Percentiles rank a stretch among this genome's conserved stretches.
Conservation (phyloP, 2,329 filamentous ascomycete species). For the Orbilia oligospora region DNA sequence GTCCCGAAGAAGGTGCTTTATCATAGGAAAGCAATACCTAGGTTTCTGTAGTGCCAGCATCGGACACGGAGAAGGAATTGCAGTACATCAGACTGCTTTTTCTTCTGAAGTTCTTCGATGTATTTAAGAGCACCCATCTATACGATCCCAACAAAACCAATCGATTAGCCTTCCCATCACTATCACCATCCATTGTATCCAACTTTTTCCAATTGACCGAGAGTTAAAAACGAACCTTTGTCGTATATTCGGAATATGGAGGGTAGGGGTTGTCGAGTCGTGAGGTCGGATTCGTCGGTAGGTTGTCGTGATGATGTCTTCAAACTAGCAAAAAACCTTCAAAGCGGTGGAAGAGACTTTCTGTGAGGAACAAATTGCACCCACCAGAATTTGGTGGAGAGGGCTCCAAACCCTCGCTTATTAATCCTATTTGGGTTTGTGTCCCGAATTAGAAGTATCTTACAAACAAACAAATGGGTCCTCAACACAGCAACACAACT, state of each 20-base stretch:
- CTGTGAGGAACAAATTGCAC: slow-evolving; percentile 37
- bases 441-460: neutral
- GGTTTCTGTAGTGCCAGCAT: slow-evolving; percentile 85
- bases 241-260: slow-evolving; percentile 52
- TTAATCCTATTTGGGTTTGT: slow-evolving; percentile 22
- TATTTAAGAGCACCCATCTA: slow-evolving; percentile 99
- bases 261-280: slow-evolving; percentile 41
- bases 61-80: slow-evolving; percentile 99
- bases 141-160: slow-evolving; percentile 24
- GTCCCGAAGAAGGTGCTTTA: slow-evolving; percentile 64
- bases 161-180: slow-evolving; percentile 44
- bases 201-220: slow-evolving; percentile 32
- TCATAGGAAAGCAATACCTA: slow-evolving; percentile 63
- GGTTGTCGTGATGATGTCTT: slow-evolving; percentile 47
- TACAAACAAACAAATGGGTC: slow-evolving; percentile 23
- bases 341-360: slow-evolving; percentile 23
- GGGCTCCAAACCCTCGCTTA: slow-evolving; percentile 55
- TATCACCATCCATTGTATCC: neutral
- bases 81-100: slow-evolving; percentile 99
- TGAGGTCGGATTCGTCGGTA: slow-evolving; percentile 34
- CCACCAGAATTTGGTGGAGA: slow-evolving; percentile 40
- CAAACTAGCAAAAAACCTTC: slow-evolving; percentile 35
- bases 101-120: slow-evolving; percentile 99
- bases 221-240: slow-evolving; percentile 51
- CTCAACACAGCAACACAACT: slow-evolving; percentile 27